Evolutionary conservation across 768 basidiomycete genomes (phyloP).

Genomic region (Coprinellus micaceus): DNA sequence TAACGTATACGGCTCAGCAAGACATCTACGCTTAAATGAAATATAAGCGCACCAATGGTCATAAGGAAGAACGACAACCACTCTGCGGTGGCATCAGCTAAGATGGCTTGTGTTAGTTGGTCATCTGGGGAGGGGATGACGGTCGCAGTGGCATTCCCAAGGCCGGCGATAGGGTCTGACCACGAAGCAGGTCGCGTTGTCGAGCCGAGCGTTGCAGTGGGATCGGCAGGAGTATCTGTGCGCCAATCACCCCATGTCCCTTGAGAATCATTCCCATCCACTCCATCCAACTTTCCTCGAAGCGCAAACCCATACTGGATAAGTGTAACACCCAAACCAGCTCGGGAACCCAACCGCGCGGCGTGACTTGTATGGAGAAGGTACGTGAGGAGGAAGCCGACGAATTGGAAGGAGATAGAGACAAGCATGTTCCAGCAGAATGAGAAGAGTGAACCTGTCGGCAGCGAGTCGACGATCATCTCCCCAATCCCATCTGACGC

Average conservation of each 20-base stretch:
- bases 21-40: background rate
- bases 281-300: conserved; percentile 49
- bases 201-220: too few species aligned
- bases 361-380: conserved; percentile 92
- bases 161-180: too few species aligned
- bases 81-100: conserved; percentile 76
- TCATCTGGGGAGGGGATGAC: conserved; percentile 30
- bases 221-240: too few species aligned
- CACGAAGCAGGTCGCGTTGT: too few species aligned
- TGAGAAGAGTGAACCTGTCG: conserved; percentile 76
- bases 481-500: conserved; percentile 62
- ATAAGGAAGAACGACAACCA: conserved; percentile 96
- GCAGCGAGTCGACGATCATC: conserved; percentile 87
- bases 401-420: conserved; percentile 95
- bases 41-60: conserved; percentile 60
- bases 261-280: conserved; percentile 24
- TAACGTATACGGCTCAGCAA: too few species aligned
- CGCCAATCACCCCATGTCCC: background rate
- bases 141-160: conserved; percentile 18
- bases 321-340: conserved; percentile 92
- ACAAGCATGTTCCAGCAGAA: conserved; percentile 93
- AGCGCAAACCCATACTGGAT: conserved; percentile 93
- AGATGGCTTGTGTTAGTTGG: conserved; percentile 29
- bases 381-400: conserved; percentile 90
- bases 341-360: conserved; percentile 87